Base-by-base conservation (phyloP, 1,284 basidiomycete genomes). In the Heterobasidion occidentale region DNA sequence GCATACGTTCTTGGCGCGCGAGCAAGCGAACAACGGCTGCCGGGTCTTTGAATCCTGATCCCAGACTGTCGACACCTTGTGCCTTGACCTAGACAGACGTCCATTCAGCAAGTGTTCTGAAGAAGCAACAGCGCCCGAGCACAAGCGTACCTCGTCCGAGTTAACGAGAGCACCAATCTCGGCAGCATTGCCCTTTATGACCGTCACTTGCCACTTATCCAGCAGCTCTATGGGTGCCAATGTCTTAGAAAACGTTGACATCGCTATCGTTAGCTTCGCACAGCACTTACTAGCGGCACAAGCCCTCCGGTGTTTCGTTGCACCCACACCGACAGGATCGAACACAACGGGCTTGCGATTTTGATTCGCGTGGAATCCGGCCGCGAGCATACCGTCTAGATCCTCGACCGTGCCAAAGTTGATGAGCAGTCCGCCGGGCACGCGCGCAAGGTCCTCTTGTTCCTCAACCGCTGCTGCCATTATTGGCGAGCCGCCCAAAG, bases 151-250 rank as follows among this genome's bases (percentile, higher is more conserved):
- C 74, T 94, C 93, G n/a, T 69, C 68, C 0, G 86, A 88, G 15
- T 86, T 80, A 1, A 86, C 81, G 12, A 98, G 73, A 0, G 88
- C 78, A 0, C 84, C 92, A 20, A 98, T 85, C 70, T 98, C 96
- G 19, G 84, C 94, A 0, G 93, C 90, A 67, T 98, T 98, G 6
- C 95, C 96, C 71, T 98, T 98, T 73, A 98, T 94, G 17, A 97
- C 87, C 17, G 88, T 89, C 15, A 90, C 84, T 68, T 98, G 94
- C 80, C 90, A 96, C 50, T 79, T 73, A 60, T 90, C 79, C n/a
- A 98, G 73, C 12, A 98, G 77, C 56, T 86, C 90, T 84, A 45
- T 5, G 35, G 34, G 20, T 27, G 5, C 15, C 27, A 27, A 6
- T 6, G 27, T 27, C 27, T 27, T 27, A 0, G 5, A 4, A 27